Evolutionary conservation across 139 green algal genomes (phyloP).

Genomic region (Chlamydomonas asymmetrica): DNA sequence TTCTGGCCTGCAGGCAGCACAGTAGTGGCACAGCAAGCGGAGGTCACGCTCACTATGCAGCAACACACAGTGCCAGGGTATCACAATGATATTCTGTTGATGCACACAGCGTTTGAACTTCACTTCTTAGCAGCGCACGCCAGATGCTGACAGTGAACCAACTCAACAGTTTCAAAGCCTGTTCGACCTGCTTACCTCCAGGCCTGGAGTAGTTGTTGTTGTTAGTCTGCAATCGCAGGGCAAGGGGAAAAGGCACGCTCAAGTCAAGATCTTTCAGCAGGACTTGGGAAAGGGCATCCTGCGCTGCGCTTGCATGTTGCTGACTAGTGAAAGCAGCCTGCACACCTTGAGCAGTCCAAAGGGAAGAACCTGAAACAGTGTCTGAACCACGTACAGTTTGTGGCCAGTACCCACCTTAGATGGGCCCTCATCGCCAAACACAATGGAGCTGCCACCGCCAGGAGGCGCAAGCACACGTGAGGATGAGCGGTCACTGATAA

Average conservation of each 20-base stretch:
- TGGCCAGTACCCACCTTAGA: background rate
- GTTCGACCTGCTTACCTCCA: too few species aligned
- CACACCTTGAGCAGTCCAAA: background rate
- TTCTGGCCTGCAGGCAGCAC: too few species aligned
- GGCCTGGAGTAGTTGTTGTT: constrained; percentile 41
- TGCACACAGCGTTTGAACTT: too few species aligned
- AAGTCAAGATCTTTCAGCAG: background rate
- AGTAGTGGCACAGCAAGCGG: too few species aligned
- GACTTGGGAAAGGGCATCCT: background rate
- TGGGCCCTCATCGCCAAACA: constrained; percentile 16
- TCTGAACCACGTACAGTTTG: background rate
- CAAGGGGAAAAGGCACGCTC: background rate
- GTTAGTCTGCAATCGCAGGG: background rate
- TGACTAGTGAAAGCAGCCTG: too few species aligned
- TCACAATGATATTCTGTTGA: too few species aligned
- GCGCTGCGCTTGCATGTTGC: too few species aligned
- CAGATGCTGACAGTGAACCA: too few species aligned
- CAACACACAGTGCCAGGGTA: too few species aligned
- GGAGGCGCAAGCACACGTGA: constrained; percentile 81
- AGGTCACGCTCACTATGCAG: too few species aligned
- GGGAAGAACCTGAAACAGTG: background rate
- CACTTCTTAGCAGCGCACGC: too few species aligned
- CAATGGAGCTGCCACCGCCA: constrained; percentile 50
- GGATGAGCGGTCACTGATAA: constrained; percentile 37
- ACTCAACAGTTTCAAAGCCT: too few species aligned